These are phyloP conservation scores for Isatis tinctoria DNA, from an alignment of 345 rosid species.

Conservation along the genomic window DNA sequence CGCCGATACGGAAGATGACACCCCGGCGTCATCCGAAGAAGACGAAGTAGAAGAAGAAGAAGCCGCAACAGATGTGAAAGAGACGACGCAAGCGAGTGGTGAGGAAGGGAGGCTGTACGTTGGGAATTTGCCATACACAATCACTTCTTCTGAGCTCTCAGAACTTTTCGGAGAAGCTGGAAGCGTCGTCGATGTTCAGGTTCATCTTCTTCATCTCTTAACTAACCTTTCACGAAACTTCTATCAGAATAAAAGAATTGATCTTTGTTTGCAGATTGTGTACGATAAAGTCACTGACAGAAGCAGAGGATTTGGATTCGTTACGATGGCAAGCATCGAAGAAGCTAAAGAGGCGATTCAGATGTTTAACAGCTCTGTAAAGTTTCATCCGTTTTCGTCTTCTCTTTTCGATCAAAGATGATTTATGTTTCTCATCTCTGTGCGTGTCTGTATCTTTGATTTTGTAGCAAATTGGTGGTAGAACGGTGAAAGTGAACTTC, in stretches of 20 bases:
- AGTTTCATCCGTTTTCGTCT: constrained; percentile 20
- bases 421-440: background rate
- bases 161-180: constrained; percentile 76
- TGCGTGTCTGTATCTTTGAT: background rate
- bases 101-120: constrained; percentile 73
- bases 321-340: constrained; percentile 65
- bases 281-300: constrained; percentile 78
- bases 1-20: constrained; percentile 30
- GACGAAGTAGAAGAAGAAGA: constrained; percentile 33
- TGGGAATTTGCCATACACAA: constrained; percentile 75
- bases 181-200: constrained; percentile 64
- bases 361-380: constrained; percentile 70
- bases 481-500: constrained; percentile 82
- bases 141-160: constrained; percentile 57
- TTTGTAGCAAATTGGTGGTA: constrained; percentile 79
- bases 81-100: constrained; percentile 27
- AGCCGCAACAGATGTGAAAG: constrained; percentile 26
- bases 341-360: constrained; percentile 87
- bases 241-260: background rate
- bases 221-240: background rate
- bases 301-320: constrained; percentile 97
- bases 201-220: constrained; percentile 1
- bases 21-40: constrained; percentile 4
- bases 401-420: background rate
- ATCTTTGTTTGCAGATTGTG: constrained; percentile 47